A percentile compares a stretch with the other conserved stretches of the same genome.
Conservation (phyloP, 163 green algal genomes). For the Scenedesmus sp. region DNA sequence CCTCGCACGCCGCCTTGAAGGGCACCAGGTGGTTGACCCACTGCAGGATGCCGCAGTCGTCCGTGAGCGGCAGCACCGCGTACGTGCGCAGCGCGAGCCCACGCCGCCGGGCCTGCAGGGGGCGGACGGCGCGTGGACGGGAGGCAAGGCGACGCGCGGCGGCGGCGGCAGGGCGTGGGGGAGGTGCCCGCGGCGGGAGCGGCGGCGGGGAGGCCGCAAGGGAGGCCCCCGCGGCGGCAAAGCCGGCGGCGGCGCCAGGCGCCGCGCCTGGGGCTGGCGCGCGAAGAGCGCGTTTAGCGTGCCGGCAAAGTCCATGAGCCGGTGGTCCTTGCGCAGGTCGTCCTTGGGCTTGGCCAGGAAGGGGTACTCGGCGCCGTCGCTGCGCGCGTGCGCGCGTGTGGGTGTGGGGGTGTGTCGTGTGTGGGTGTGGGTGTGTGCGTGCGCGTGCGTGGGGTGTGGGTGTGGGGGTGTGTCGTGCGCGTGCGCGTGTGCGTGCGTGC, state of each 20-base stretch:
- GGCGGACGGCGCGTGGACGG: too few relatives aligned
- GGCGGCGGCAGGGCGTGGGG: too few relatives aligned
- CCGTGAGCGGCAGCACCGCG: constrained; percentile 90
- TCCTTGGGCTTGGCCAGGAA: constrained; percentile 96
- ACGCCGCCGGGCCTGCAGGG: constrained; percentile 73
- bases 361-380: constrained; percentile 80
- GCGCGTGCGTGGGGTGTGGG: too few relatives aligned
- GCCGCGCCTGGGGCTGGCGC: constrained; percentile 41
- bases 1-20: constrained; percentile 59
- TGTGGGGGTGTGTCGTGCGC: too few relatives aligned
- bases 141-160: too few relatives aligned
- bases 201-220: too few relatives aligned
- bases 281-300: constrained; percentile 91
- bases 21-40: constrained; percentile 79
- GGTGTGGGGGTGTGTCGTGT: too few relatives aligned
- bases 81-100: constrained; percentile 78
- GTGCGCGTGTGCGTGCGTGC: too few relatives aligned
- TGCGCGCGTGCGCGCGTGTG: constrained; percentile 18
- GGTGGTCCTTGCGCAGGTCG: constrained; percentile 93
- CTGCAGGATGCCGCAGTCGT: constrained; percentile 96
- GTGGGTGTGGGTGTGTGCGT: too few relatives aligned
- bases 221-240: too few relatives aligned
- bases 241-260: too few relatives aligned
- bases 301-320: constrained; percentile 95
- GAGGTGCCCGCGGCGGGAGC: too few relatives aligned